Conservation (phyloP, 2,329 filamentous ascomycete species). For the Cercospora sp. region DNA sequence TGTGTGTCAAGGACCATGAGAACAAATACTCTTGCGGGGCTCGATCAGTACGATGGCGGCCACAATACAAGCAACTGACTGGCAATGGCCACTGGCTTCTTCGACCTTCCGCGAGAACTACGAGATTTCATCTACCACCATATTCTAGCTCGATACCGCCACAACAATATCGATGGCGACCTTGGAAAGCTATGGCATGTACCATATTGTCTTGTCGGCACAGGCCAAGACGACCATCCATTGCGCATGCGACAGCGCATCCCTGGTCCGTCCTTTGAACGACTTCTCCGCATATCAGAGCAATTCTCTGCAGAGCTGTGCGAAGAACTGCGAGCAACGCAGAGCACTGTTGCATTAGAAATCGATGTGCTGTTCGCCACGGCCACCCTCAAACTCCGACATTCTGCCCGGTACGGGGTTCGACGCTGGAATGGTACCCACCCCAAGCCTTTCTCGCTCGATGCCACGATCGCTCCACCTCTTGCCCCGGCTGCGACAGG, state of each 20-base stretch:
- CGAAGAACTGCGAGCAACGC: conserved; percentile 1
- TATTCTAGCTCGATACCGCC: neutral
- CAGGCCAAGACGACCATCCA: neutral
- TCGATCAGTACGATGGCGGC: neutral
- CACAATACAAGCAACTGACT: neutral
- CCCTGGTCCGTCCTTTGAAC: conserved; percentile 2
- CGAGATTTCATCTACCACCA: neutral
- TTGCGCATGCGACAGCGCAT: conserved; percentile 7
- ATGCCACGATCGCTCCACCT: conserved; percentile 3
- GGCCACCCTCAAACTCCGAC: conserved; percentile 4
- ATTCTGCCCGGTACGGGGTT: neutral
- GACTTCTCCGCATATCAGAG: neutral
- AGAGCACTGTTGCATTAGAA: neutral
- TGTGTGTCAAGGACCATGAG: neutral
- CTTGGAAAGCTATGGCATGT: conserved; percentile 2
- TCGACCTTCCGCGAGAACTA: conserved; percentile 2
- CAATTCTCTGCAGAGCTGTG: conserved; percentile 1
- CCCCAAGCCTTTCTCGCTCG: conserved; percentile 2
- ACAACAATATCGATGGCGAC: neutral
- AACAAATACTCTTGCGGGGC: neutral
- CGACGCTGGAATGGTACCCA: neutral
- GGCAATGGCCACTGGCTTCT: neutral
- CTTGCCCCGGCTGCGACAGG: neutral
- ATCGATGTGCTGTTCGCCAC: conserved; percentile 3
- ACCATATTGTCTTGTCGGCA: neutral